These are phyloP conservation scores for Nyssa sinensis DNA, from an alignment of 148 eudicot species.

Conservation along the genomic window DNA sequence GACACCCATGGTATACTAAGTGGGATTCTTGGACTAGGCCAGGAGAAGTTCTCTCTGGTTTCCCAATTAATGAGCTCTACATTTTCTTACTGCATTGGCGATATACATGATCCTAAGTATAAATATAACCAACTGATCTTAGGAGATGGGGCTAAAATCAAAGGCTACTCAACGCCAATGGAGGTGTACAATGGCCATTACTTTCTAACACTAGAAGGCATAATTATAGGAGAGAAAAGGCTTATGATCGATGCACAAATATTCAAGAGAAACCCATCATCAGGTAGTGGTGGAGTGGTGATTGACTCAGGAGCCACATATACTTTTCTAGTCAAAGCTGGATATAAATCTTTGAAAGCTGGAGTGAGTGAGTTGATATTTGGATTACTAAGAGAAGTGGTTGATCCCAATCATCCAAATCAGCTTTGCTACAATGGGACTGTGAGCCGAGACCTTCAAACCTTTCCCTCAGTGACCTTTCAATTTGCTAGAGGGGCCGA, in stretches of 20 bases:
- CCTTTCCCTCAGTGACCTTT: slow-evolving; percentile 21
- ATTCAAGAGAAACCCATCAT: background rate
- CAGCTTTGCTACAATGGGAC: slow-evolving; percentile 26
- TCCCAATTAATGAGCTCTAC: slow-evolving; percentile 15
- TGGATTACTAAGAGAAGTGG: background rate
- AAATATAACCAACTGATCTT: slow-evolving; percentile 19
- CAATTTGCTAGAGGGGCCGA: slow-evolving; percentile 16
- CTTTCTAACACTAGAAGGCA: slow-evolving; percentile 24
- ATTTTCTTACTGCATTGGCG: slow-evolving; percentile 33
- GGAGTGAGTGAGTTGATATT: slow-evolving; percentile 20
- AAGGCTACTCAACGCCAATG: slow-evolving; percentile 35
- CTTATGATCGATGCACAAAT: slow-evolving; percentile 12
- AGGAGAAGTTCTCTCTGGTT: background rate
- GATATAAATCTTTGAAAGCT: slow-evolving; percentile 9
- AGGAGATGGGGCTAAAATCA: slow-evolving; percentile 24
- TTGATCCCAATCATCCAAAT: background rate
- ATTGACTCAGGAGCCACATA: slow-evolving; percentile 24
- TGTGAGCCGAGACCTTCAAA: slow-evolving; percentile 3
- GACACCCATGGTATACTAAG: background rate
- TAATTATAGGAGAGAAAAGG: slow-evolving; percentile 20
- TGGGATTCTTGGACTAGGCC: slow-evolving; percentile 31
- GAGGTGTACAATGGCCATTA: background rate
- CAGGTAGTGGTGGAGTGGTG: background rate
- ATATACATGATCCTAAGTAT: slow-evolving; percentile 13
- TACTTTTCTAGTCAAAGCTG: background rate